These are phyloP conservation scores for Sisymbrium altissimum DNA, from an alignment of 345 rosid genomes.

Conservation along the genomic window DNA sequence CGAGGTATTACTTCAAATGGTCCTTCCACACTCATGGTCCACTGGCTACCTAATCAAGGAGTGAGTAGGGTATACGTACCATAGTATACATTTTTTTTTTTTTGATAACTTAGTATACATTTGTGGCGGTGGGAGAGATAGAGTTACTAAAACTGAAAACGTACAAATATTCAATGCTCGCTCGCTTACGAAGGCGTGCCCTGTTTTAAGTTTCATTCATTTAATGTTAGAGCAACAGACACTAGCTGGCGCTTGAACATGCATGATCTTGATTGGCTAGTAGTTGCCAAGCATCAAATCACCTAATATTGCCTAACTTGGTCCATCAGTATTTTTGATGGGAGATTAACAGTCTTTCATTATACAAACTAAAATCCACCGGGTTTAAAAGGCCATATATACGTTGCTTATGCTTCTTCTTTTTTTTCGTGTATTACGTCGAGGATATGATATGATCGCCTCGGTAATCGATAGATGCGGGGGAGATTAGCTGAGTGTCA, in stretches of 20 bases:
- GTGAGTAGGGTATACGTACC: conserved; percentile 3
- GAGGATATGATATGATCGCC: neutral
- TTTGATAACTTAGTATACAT: too few relatives aligned
- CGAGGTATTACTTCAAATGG: conserved; percentile 14
- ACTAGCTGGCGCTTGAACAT: conserved; percentile 21
- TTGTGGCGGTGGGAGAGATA: conserved; percentile 13
- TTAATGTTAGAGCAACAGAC: conserved; percentile 27
- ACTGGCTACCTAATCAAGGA: conserved; percentile 10
- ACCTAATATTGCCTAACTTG: conserved; percentile 11
- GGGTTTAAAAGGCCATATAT: neutral
- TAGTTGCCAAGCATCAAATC: neutral
- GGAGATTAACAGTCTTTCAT: neutral
- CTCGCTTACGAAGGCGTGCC: conserved; percentile 3
- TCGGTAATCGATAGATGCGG: neutral
- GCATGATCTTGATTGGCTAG: conserved; percentile 13
- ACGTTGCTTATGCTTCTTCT: neutral
- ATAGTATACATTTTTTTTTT: too few relatives aligned
- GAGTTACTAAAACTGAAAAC: neutral
- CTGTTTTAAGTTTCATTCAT: neutral
- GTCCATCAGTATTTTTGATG: neutral
- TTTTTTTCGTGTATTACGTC: neutral
- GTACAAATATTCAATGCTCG: conserved; percentile 13
- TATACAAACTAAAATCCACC: neutral
- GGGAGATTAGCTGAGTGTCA: conserved; percentile 20
- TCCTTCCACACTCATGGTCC: conserved; percentile 15